phyloP scores from a whole-genome alignment of 1,284 basidiomycete genomes.

The Moesziomyces parantarcticus region DNA sequence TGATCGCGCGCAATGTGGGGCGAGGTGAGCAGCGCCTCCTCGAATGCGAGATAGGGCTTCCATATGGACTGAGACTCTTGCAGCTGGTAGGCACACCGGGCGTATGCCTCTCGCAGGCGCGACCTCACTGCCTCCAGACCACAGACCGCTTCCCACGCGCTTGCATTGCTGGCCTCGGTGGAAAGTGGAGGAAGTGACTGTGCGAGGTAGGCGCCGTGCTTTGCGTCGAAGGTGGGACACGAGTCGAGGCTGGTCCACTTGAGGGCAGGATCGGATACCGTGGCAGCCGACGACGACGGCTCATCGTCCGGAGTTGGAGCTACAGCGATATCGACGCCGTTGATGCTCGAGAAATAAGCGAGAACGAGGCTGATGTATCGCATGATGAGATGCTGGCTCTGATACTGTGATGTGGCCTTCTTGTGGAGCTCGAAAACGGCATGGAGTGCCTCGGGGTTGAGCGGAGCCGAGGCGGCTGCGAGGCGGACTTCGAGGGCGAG shows the following conservation, averaged over 20 bases:
- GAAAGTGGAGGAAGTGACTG: slow-evolving; percentile 17
- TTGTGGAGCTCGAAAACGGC: slow-evolving; percentile 41
- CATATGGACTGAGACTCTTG: slow-evolving; percentile 52
- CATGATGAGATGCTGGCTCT: slow-evolving; percentile 25
- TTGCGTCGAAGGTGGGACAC: slow-evolving; percentile 25
- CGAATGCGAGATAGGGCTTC: slow-evolving; percentile 54
- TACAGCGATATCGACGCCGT: slow-evolving; percentile 5
- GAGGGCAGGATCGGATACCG: slow-evolving; percentile 13
- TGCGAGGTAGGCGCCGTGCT: slow-evolving; percentile 11
- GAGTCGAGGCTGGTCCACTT: slow-evolving; percentile 37
- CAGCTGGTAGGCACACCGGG: slow-evolving; percentile 40
- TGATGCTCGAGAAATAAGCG: slow-evolving; percentile 19
- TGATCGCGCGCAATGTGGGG: slow-evolving; percentile 12
- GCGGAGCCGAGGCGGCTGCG: slow-evolving; percentile 16
- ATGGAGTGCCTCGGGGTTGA: slow-evolving; percentile 28
- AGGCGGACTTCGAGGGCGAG: slow-evolving; percentile 29
- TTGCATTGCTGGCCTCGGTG: background rate
- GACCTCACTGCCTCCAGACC: slow-evolving; percentile 24
- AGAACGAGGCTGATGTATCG: slow-evolving; percentile 38
- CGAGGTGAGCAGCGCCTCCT: slow-evolving; percentile 26
- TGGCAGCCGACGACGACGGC: background rate
- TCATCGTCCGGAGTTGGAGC: background rate
- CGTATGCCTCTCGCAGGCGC: slow-evolving; percentile 42
- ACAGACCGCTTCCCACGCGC: slow-evolving; percentile 12
- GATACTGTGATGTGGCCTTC: slow-evolving; percentile 15